Conservation (phyloP, 176 grass and related monocot genomes). For the Carex parvula region DNA sequence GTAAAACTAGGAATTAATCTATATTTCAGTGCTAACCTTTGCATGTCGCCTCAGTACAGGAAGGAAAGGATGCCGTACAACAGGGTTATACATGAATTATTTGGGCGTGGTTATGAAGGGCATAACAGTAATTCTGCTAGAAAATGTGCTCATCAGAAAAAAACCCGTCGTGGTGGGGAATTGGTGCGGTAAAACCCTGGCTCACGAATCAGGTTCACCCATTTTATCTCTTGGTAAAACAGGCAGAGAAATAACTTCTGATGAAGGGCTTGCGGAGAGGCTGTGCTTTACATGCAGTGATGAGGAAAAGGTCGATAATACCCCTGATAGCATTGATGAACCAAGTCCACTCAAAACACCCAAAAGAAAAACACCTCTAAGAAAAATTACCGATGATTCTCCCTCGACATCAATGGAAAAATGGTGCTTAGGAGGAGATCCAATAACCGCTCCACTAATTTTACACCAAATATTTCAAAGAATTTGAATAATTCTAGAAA, state of each 20-base stretch:
- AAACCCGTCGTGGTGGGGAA: conserved; percentile 58
- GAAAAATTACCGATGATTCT: conserved; percentile 35
- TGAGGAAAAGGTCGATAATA: conserved; percentile 20
- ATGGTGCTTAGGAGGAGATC: conserved; percentile 46
- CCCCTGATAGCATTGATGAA: background rate
- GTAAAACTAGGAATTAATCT: conserved; percentile 96
- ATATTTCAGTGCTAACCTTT: conserved; percentile 87
- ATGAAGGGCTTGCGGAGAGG: conserved; percentile 32
- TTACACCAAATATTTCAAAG: conserved; percentile 39
- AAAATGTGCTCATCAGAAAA: conserved; percentile 55
- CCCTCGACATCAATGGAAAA: conserved; percentile 15
- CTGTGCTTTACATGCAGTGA: conserved; percentile 6
- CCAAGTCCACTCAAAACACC: conserved; percentile 27
- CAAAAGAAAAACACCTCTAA: conserved; percentile 36
- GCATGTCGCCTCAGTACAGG: conserved; percentile 75
- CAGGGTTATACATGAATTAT: conserved; percentile 72
- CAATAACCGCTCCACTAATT: conserved; percentile 28
- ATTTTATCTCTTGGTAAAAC: conserved; percentile 37
- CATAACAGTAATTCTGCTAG: conserved; percentile 42
- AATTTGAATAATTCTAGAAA: conserved; percentile 19
- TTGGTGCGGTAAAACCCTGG: conserved; percentile 93
- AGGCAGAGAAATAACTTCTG: conserved; percentile 34
- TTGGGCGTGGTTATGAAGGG: conserved; percentile 49
- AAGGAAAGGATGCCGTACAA: conserved; percentile 83
- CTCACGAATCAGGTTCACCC: conserved; percentile 82